These are phyloP conservation scores for Clausena lansium DNA, from an alignment of 345 rosid genomes.

Conservation along the genomic window DNA sequence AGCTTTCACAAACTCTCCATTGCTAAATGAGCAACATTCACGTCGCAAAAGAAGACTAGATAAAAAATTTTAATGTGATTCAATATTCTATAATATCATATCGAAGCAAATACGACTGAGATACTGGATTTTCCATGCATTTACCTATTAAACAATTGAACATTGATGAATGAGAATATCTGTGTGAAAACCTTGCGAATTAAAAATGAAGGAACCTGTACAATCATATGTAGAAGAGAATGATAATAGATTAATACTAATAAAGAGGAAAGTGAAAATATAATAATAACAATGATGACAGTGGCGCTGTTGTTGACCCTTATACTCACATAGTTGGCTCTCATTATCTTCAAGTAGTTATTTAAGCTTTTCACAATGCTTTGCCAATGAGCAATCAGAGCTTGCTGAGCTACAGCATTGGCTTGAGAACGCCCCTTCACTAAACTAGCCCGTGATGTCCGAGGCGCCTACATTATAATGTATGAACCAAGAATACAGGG, in stretches of 20 bases:
- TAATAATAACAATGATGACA: background rate
- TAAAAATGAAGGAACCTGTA: slow-evolving; percentile 84
- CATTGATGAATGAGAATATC: slow-evolving; percentile 90
- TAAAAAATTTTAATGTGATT: slow-evolving; percentile 1
- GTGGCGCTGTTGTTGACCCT: background rate
- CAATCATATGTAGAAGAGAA: slow-evolving; percentile 16
- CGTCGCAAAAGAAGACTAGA: slow-evolving; percentile 90
- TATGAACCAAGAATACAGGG: slow-evolving; percentile 12
- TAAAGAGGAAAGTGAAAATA: slow-evolving; percentile 4
- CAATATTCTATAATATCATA: slow-evolving; percentile 2
- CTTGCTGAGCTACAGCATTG: slow-evolving; percentile 81
- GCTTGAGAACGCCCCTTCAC: slow-evolving; percentile 88
- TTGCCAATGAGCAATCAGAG: slow-evolving; percentile 90
- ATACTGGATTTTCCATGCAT: slow-evolving; percentile 21
- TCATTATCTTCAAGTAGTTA: slow-evolving; percentile 72
- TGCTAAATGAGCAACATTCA: slow-evolving; percentile 98
- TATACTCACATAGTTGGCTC: slow-evolving; percentile 74
- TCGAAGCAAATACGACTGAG: slow-evolving; percentile 7
- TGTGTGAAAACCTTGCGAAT: slow-evolving; percentile 81
- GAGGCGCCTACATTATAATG: slow-evolving; percentile 66
- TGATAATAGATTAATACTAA: background rate
- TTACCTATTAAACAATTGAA: slow-evolving; percentile 94
- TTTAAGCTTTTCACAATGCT: slow-evolving; percentile 78
- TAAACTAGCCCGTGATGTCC: slow-evolving; percentile 79
- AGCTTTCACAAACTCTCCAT: slow-evolving; percentile 89